Evolutionary conservation across 192 early-diverging fungal genomes (phyloP).

Genomic region (Diversispora epigaea): DNA sequence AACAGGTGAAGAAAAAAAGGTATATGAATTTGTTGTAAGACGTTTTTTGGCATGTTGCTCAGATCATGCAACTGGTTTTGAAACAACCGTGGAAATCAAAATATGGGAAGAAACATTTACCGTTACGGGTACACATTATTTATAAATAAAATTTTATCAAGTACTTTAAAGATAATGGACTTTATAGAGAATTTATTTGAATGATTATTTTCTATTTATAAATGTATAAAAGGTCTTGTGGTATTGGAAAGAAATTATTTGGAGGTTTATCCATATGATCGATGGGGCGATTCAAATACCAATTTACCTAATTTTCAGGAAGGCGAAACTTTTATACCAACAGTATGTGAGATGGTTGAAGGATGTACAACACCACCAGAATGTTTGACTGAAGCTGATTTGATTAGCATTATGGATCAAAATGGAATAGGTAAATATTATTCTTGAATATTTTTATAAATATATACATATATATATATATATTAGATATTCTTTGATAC

Average conservation of each 20-base stretch:
- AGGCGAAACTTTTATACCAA: slow-evolving; percentile 71
- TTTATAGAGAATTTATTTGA: too few species aligned
- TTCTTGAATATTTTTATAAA: too few species aligned
- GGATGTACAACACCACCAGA: slow-evolving; percentile 71
- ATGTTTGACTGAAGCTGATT: slow-evolving; percentile 79
- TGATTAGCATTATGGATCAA: slow-evolving; percentile 90
- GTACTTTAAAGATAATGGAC: too few species aligned
- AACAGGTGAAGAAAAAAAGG: slow-evolving; percentile 45
- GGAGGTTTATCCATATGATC: slow-evolving; percentile 90
- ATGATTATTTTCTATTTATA: too few species aligned
- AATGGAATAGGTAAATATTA: slow-evolving; percentile 95
- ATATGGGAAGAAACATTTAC: slow-evolving; percentile 77
- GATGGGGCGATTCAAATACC: slow-evolving; percentile 68
- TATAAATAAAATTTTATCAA: too few species aligned
- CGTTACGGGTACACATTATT: slow-evolving; percentile 52
- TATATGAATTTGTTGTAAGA: slow-evolving; percentile 87
- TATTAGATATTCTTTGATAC: background rate
- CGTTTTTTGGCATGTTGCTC: slow-evolving; percentile 93
- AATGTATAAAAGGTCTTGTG: slow-evolving; percentile 60
- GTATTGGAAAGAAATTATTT: slow-evolving; percentile 87
- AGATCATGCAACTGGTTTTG: slow-evolving; percentile 81
- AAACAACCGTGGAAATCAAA: slow-evolving; percentile 70
- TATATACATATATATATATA: too few species aligned
- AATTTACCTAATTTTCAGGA: slow-evolving; percentile 66
- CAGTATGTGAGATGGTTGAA: slow-evolving; percentile 60